These are phyloP conservation scores for Penicillium parvum DNA, from an alignment of 495 filamentous ascomycete species.

Conservation along the genomic window DNA sequence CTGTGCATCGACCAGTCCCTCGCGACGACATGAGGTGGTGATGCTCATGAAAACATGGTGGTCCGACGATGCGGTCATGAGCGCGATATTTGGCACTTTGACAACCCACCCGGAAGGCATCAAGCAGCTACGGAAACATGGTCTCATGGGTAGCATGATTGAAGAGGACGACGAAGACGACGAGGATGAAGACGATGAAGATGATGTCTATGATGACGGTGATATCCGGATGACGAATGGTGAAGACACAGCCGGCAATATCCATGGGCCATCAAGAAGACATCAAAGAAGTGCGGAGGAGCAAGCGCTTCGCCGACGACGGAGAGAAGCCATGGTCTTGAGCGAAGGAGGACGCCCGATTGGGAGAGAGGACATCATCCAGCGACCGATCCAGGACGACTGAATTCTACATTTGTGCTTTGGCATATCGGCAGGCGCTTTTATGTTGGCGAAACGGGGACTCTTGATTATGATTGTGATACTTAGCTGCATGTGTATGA, in stretches of 20 bases:
- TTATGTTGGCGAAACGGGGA: not conserved
- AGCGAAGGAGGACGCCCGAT: conserved; percentile 48
- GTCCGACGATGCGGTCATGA: conserved; percentile 44
- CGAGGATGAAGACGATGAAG: conserved; percentile 42
- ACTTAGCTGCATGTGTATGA: conserved; percentile 19
- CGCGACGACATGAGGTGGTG: conserved; percentile 38
- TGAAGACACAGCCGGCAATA: conserved; percentile 40
- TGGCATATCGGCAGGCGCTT: too few species aligned
- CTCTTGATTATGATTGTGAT: conserved; percentile 1
- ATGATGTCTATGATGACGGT: conserved; percentile 43
- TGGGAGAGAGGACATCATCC: conserved; percentile 48
- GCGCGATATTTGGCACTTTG: conserved; percentile 36
- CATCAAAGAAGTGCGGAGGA: conserved; percentile 47
- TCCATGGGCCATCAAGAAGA: conserved; percentile 28
- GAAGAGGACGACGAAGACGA: conserved; percentile 46
- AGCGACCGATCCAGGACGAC: conserved; percentile 29
- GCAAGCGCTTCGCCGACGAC: conserved; percentile 44
- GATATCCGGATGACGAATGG: conserved; percentile 51
- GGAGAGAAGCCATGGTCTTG: conserved; percentile 53
- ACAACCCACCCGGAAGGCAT: conserved; percentile 29
- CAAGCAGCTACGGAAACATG: conserved; percentile 42
- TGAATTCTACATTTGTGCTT: not conserved
- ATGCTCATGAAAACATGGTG: conserved; percentile 46
- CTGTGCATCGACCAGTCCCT: conserved; percentile 32
- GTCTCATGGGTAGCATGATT: conserved; percentile 41